A percentile compares a stretch with the other conserved stretches of the same genome.
Evolutionary conservation across 352 stramenopile genomes (phyloP).

Genomic region (Phytophthora rubi): DNA sequence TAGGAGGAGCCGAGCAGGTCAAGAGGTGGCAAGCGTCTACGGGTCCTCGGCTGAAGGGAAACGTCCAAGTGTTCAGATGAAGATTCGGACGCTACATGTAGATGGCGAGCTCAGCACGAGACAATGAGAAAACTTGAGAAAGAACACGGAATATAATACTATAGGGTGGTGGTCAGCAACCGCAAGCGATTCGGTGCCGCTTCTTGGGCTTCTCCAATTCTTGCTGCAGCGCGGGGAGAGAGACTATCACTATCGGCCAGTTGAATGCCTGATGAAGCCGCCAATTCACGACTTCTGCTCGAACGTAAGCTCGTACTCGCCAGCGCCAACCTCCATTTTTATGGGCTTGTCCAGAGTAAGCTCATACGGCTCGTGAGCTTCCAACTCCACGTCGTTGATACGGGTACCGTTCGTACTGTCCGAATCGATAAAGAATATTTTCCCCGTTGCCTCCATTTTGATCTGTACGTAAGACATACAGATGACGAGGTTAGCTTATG

Average conservation of each 20-base stretch:
- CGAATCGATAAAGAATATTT: constrained; percentile 75
- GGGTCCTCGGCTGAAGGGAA: background rate
- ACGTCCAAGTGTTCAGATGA: background rate
- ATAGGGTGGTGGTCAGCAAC: constrained; percentile 40
- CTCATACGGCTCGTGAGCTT: constrained; percentile 54
- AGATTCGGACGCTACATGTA: constrained; percentile 4
- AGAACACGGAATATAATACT: constrained; percentile 56
- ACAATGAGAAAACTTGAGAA: constrained; percentile 16
- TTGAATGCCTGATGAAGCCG: background rate
- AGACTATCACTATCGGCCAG: constrained; percentile 14
- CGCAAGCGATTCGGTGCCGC: constrained; percentile 16
- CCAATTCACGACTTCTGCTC: constrained; percentile 44
- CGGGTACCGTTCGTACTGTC: constrained; percentile 85
- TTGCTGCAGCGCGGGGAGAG: background rate
- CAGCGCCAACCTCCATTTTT: constrained; percentile 60
- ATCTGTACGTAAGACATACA: constrained; percentile 42
- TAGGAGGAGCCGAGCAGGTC: constrained; percentile 7
- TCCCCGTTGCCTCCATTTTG: constrained; percentile 64
- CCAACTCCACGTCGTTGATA: constrained; percentile 62
- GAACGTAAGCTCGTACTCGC: constrained; percentile 63
- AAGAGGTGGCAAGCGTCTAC: background rate
- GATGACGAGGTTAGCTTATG: background rate
- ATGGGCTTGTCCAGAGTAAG: constrained; percentile 52
- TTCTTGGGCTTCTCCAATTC: constrained; percentile 19
- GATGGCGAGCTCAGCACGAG: constrained; percentile 15